phyloP scores from a whole-genome alignment of 139 green algal species.

The Chlorella sp. region DNA sequence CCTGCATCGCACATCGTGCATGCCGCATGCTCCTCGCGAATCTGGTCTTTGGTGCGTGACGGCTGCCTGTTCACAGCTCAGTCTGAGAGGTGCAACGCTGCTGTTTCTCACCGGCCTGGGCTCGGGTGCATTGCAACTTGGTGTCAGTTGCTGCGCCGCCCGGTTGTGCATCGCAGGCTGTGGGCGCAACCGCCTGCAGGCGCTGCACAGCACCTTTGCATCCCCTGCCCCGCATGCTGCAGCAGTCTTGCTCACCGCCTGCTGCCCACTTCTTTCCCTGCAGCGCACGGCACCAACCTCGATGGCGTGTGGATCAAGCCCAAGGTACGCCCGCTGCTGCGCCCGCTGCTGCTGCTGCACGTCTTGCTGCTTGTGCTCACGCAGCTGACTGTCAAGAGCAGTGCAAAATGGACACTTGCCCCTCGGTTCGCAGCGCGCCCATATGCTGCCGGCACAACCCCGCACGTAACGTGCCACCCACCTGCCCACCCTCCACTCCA shows the following conservation, averaged over 20 bases:
- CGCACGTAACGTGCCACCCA: no score
- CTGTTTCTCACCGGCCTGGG: background rate
- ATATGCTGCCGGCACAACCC: no score
- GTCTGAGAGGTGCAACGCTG: background rate
- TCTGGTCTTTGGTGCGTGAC: background rate
- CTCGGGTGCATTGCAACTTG: background rate
- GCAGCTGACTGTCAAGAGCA: no score
- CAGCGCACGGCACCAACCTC: constrained; percentile 80
- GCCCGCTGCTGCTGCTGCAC: no score
- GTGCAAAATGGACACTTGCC: no score
- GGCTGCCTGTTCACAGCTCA: background rate
- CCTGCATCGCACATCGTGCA: background rate
- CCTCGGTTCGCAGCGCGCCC: no score
- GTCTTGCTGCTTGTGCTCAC: no score
- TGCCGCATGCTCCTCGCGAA: no score
- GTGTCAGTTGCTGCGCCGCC: no score
- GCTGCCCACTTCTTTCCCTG: background rate
- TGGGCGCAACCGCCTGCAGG: background rate
- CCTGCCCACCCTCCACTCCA: no score
- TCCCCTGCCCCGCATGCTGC: background rate
- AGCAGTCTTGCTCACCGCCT: background rate
- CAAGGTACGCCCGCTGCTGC: no score
- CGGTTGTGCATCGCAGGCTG: background rate
- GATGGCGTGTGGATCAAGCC: constrained; percentile 75
- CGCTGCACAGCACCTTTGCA: background rate